Evolutionary conservation across 768 basidiomycete genomes (phyloP).

Genomic region (Leccinum imitatum): DNA sequence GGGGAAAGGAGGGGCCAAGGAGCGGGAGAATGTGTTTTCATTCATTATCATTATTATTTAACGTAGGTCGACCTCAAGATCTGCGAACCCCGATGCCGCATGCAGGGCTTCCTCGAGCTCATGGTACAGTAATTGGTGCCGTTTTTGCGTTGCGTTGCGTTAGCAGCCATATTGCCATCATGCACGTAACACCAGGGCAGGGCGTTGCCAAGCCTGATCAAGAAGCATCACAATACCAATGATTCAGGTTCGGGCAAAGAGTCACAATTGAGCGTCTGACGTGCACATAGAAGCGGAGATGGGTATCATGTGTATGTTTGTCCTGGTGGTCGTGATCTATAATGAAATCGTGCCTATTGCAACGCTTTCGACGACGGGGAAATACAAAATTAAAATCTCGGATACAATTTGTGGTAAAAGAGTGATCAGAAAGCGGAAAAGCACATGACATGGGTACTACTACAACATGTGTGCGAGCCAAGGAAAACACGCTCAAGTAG

Average conservation of each 20-base stretch:
- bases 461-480: slow-evolving; percentile 25
- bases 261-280: neutral
- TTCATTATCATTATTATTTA: neutral
- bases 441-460: slow-evolving; percentile 28
- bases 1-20: neutral
- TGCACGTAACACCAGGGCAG: neutral
- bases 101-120: slow-evolving; percentile 9
- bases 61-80: neutral
- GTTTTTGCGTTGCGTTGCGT: neutral
- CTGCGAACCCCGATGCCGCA: slow-evolving; percentile 1
- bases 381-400: neutral
- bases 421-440: neutral
- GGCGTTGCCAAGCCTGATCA: neutral
- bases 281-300: neutral
- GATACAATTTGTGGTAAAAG: neutral
- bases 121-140: neutral
- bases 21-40: neutral
- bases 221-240: neutral
- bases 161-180: neutral
- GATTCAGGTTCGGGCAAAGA: neutral
- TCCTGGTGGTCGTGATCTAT: neutral
- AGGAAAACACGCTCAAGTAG: slow-evolving; percentile 3
- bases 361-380: neutral
- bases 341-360: slow-evolving; percentile 7
- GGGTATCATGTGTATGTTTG: neutral